Evolutionary conservation across 78 protist species (phyloP).

Genomic region (Planoprotostelium fungivorum): DNA sequence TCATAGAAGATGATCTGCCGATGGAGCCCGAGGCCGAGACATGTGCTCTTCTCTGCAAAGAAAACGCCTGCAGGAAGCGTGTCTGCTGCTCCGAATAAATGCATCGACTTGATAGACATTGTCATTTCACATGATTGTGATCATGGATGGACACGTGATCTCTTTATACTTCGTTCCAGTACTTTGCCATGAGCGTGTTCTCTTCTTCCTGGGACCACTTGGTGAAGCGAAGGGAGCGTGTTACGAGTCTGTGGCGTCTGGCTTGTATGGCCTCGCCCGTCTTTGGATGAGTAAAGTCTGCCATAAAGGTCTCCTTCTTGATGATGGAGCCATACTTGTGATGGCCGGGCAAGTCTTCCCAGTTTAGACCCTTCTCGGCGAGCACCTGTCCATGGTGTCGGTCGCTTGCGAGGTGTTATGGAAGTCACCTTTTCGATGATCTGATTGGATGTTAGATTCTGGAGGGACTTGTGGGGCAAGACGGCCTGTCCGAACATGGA

Average conservation of each 20-base stretch:
- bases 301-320: not conserved
- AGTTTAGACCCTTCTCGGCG: not conserved
- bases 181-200: not conserved
- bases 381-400: not conserved
- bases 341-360: not conserved
- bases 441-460: not conserved
- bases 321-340: not conserved
- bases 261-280: not conserved
- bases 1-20: not conserved
- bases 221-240: not conserved
- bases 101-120: too few relatives aligned
- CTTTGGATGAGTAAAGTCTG: not conserved
- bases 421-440: not conserved
- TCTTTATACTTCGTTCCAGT: not conserved
- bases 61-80: not conserved
- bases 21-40: not conserved
- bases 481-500: not conserved
- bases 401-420: not conserved
- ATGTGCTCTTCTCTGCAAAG: not conserved
- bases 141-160: too few relatives aligned
- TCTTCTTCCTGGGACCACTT: not conserved
- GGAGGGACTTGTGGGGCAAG: not conserved
- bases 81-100: not conserved
- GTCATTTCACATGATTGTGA: too few relatives aligned
- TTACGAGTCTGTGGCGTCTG: not conserved